Evolutionary conservation across 306 rosid species (phyloP), one percentile per base, ranked within the genome.

Genomic region (Macrotyloma uniflorum): DNA sequence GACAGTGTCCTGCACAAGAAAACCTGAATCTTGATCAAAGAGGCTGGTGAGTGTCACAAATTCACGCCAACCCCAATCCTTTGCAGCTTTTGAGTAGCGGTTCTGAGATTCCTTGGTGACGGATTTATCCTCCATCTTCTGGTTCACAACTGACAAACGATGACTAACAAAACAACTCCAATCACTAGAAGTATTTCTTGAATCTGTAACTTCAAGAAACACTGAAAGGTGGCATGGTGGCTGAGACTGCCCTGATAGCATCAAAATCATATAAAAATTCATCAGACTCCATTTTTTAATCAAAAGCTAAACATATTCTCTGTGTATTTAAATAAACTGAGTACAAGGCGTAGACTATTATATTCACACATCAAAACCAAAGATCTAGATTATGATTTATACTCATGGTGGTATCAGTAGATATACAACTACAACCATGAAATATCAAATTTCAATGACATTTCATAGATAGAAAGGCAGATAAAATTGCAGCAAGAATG

Each of bases 51-150:
- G 99, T 1, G 99, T 96, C 87, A 96, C 99, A 85, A 96, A 96
- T 87, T 96, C 99, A 83, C 99, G 96, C 99, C 99, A 96, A 14
- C 99, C 99, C 99, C 99, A 96, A 84, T 96, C 99, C 88, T 96
- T 96, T 76, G 98, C 99, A 74, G 98, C 98, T 90, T 96, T 96
- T 76, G 99, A 93, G 88, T 96, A 96, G 78, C 99, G 99, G 74
- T 96, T 96, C 74, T 96, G 99, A 83, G 99, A 96, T 80, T 96
- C 99, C 90, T 96, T 96, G 13, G 93, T 91, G 82, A 96, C 98
- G 83, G 99, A 96, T 85, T 96, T 96, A 22, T 96, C 98, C 71
- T 96, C 99, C 85, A 77, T 72, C 84, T 71, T 93, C 87, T 91
- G 99, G 88, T 96, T 96, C 78, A 93, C 97, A 78, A 96, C 99